Evolutionary conservation across 2,329 filamentous ascomycete genomes (phyloP), one percentile per base, ranked within the genome.

Genomic region (Fusarium musae): DNA sequence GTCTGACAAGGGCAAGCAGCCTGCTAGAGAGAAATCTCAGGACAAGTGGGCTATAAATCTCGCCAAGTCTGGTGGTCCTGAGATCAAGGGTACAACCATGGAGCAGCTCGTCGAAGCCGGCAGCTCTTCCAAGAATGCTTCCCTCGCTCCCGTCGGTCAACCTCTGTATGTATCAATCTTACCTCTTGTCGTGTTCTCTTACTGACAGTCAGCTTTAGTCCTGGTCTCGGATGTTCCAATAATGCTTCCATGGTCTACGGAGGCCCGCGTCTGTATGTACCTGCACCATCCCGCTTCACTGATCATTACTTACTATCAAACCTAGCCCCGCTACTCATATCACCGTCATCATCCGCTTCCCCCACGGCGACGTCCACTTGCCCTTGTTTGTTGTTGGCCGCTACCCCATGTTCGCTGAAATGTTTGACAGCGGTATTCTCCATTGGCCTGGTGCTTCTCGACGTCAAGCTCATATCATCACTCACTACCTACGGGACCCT

Each of bases 391-490:
- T 53, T 37, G 50, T 53, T 37, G 5, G 13, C 17, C 50, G 50
- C 19, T 6, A 37, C 7, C 50, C 34, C 13, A 21, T 36, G 17
- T 53, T 53, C 19, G 50, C 50, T 6, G 19, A 11, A 8, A 53
- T 36, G 23, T 53, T 53, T 37, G 17, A 53, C 17, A 23, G 19
- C 3, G 50, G 34, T 16, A 21, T 37, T 21, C 50, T 53, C 13
- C 23, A 37, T 13, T 53, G 50, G 50, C 34, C 50, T 12, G 19
- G 34, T 26, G 23, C 17, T 53, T 53, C 50, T 36, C 12, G 15
- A 13, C 50, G 50, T n/a, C 50, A 53, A 23, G 50, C 50, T 53
- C 34, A 2, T 16, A 53, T 37, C 50, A 53, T 53, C 50, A 37
- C 34, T 21, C 23, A 28, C 17, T 53, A 53, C 50, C 34, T 53